Evolutionary conservation across 2,329 filamentous ascomycete species (phyloP).

Genomic region (Diaporthe aspalathi): DNA sequence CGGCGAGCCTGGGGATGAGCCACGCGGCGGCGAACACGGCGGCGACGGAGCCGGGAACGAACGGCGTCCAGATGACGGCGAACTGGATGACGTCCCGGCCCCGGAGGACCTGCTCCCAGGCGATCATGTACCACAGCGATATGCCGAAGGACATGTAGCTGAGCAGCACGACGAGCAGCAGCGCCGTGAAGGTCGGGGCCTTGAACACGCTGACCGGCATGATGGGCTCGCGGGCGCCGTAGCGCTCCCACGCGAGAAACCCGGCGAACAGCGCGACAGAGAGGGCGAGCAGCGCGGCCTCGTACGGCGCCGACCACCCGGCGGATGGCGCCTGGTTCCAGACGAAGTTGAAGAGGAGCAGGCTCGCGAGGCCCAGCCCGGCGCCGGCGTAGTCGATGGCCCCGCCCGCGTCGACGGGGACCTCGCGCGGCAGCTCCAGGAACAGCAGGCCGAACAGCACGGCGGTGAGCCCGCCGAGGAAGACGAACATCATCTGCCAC

Average conservation of each 20-base stretch:
- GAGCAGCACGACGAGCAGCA: slow-evolving; percentile 57
- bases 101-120: slow-evolving; percentile 58
- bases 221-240: slow-evolving; percentile 54
- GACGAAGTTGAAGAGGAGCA: slow-evolving; percentile 62
- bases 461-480: slow-evolving; percentile 46
- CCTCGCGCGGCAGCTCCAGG: slow-evolving; percentile 43
- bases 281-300: slow-evolving; percentile 52
- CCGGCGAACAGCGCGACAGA: slow-evolving; percentile 46
- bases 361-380: slow-evolving; percentile 50
- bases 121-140: slow-evolving; percentile 60
- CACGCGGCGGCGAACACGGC: slow-evolving; percentile 57
- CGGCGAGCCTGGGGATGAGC: slow-evolving; percentile 58
- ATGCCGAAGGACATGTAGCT: slow-evolving; percentile 61
- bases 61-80: slow-evolving; percentile 54
- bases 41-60: slow-evolving; percentile 52
- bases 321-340: slow-evolving; percentile 62
- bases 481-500: slow-evolving; percentile 57
- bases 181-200: slow-evolving; percentile 55
- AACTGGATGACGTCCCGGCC: slow-evolving; percentile 54
- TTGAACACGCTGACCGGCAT: slow-evolving; percentile 59
- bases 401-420: slow-evolving; percentile 50
- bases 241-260: slow-evolving; percentile 57
- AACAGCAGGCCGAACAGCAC: slow-evolving; percentile 39
- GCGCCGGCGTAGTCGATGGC: slow-evolving; percentile 55
- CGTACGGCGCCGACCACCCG: slow-evolving; percentile 57